phyloP scores from a whole-genome alignment of 805 yeast species.

The Kurtzmaniella cleridarum region DNA sequence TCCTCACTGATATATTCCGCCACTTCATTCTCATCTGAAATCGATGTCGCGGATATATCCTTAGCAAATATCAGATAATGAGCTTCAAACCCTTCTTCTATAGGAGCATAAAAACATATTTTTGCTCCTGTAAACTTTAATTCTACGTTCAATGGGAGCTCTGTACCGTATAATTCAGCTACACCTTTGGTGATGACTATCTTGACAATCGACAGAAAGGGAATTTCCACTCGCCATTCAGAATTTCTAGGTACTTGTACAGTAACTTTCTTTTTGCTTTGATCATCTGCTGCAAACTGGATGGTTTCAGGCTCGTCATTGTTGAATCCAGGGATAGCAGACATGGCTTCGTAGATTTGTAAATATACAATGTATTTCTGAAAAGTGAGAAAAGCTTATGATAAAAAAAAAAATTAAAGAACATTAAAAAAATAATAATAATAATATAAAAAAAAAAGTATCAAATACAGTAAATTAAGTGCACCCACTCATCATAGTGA shows the following conservation, averaged over 20 bases:
- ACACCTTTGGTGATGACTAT: constrained; percentile 57
- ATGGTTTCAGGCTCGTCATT: constrained; percentile 4
- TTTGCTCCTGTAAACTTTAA: constrained; percentile 33
- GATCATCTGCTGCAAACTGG: background rate
- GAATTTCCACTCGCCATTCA: constrained; percentile 79
- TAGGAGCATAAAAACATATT: constrained; percentile 34
- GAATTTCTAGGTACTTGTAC: constrained; percentile 31
- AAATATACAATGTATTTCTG: background rate
- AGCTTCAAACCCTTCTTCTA: constrained; percentile 59
- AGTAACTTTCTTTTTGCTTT: constrained; percentile 8
- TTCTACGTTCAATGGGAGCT: constrained; percentile 67
- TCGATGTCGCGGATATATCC: constrained; percentile 20
- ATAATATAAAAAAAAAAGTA: too few relatives aligned
- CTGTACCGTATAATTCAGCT: constrained; percentile 92
- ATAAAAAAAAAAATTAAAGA: background rate
- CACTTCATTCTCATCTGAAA: constrained; percentile 30
- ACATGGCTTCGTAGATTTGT: constrained; percentile 4
- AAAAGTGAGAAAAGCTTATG: background rate
- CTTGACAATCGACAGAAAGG: constrained; percentile 43
- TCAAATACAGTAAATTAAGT: too few relatives aligned
- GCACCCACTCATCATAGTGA: too few relatives aligned
- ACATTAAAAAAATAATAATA: too few relatives aligned
- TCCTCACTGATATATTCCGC: constrained; percentile 69
- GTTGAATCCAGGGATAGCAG: constrained; percentile 9
- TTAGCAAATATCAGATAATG: constrained; percentile 32